Evolutionary conservation across 148 eudicot species (phyloP), one percentile per base, ranked within the genome.

Genomic region (Mesembryanthemum crystallinum): DNA sequence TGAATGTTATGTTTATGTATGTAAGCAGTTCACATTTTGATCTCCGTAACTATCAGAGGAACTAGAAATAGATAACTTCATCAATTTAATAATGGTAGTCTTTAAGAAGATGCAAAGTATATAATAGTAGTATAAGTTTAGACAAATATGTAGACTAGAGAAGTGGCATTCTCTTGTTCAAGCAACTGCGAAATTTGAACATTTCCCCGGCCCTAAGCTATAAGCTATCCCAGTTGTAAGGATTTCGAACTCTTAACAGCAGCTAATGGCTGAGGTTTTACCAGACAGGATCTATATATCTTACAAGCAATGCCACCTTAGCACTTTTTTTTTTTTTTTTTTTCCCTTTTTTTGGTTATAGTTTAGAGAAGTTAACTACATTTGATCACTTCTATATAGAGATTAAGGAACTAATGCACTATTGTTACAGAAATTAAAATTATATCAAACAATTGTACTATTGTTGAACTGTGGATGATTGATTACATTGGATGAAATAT

Each of bases 71-170:
- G 33, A 23, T 49, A 33, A 9, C 3, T 17, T 13, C 13, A 54
- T 3, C 13, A 45, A 69, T 29, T 25, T 74, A 52, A n/a, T n/a
- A n/a, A n/a, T n/a, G 79, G 75, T 74, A 69, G 32, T 75, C 78
- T 80, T 80, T 12, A 71, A 69, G 60, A 75, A 30, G 24, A 76
- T 80, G 79, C 79, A 76, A 80, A 20, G 76, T 71, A 67, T 59
- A 60, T 35, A 35, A 60, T 35, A 35, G 39, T 35, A 73, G 17
- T 0, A 18, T 21, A 24, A 45, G 42, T n/a, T 70, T 57, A 59
- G 73, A 67, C 79, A 73, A 70, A 80, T 39, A 57, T 63, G 71
- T 62, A 80, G 62, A 71, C 69, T 43, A 59, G 45, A 68, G 18
- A 51, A 43, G 11, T 45, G 55, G 55, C 43, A 76, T 64, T 21